Base-by-base conservation (phyloP, 176 grass and related monocot genomes). In the Dendrocalamus sinicus region DNA sequence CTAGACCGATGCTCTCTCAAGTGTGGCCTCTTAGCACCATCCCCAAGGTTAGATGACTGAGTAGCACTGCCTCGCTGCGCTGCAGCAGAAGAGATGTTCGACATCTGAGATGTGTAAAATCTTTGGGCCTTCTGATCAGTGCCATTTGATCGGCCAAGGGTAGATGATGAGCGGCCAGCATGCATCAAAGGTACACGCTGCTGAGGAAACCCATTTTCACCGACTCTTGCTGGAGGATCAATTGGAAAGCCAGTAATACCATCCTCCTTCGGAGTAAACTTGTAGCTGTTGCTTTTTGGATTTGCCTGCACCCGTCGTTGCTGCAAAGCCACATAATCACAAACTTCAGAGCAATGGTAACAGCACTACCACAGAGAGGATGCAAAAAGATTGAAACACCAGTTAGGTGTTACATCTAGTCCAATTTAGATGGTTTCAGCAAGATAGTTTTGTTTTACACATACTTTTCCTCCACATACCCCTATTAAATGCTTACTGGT, bases 281-380 rank as follows among this genome's bases (percentile, higher is more conserved):
- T 88, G 32, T 58, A 9, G 50, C 70, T 85, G 67, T 10, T 84
- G 80, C 75, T 54, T 70, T 80, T 89, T 68, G 44, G 22, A 78
- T 85, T 89, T 82, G 48, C 55, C 52, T 89, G 88, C 59, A 28
- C 67, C 22, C 69, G 50, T 58, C 59, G 81, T 51, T 90, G 84
- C 85, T 91, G 57, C 64, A 37, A 16, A 39, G 30, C 64, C 26
- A 67, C 15, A 1, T 14, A 67, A 67, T 30, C 64, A 67, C 26
- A 67, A 9, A 24, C n/a, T 12, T 61, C 14, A 37, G 64, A 67
- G 30, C 13, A 67, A 7, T 17, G 13, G 14, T 35, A 39, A 67
- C 30, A 39, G 60, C 60, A 59, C 60, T 63, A 39, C 64, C 32
- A 6, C 64, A 67, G 30, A 67, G 6, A 67, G 14, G 5, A 67